Conservation (phyloP, 176 grass and related monocot genomes). For the Carex cristatella region DNA sequence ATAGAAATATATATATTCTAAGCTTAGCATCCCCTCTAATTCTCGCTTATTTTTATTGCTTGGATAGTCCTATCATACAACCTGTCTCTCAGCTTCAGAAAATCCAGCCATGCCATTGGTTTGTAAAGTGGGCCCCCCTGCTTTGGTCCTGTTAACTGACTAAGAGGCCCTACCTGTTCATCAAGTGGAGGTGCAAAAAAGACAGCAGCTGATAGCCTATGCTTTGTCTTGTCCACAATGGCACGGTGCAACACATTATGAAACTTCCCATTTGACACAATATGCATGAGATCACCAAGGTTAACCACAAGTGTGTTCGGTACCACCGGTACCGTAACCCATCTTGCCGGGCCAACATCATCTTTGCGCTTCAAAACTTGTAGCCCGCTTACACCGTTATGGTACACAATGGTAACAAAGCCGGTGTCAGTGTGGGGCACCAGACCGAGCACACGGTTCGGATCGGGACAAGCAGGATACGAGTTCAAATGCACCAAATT, state of each 20-base stretch:
- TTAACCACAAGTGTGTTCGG: conserved; percentile 33
- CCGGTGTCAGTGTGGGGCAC: conserved; percentile 58
- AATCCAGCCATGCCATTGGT: conserved; percentile 52
- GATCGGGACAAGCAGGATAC: conserved; percentile 55
- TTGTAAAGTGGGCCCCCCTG: conserved; percentile 18
- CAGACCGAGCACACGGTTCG: conserved; percentile 50
- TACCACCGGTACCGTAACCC: conserved; percentile 42
- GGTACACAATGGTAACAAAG: conserved; percentile 53
- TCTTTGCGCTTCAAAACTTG: conserved; percentile 32
- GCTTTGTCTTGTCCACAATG: conserved; percentile 33
- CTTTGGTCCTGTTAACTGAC: background rate
- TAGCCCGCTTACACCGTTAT: conserved; percentile 45
- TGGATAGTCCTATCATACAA: conserved; percentile 1
- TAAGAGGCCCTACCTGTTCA: conserved; percentile 38
- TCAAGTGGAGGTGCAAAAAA: conserved; percentile 39
- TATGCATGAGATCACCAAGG: conserved; percentile 46
- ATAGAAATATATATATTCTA: background rate
- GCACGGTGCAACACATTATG: conserved; percentile 45
- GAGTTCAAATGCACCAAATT: conserved; percentile 35
- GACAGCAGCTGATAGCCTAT: conserved; percentile 38
- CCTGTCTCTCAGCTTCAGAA: conserved; percentile 21
- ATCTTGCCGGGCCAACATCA: conserved; percentile 16
- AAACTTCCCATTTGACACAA: conserved; percentile 52
- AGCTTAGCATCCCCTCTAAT: background rate
- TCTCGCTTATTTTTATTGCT: background rate